Percentiles rank a stretch among this genome's conserved stretches.
Evolutionary conservation across 495 filamentous ascomycete genomes (phyloP).

Genomic region (Hypoxylon subgilvum): DNA sequence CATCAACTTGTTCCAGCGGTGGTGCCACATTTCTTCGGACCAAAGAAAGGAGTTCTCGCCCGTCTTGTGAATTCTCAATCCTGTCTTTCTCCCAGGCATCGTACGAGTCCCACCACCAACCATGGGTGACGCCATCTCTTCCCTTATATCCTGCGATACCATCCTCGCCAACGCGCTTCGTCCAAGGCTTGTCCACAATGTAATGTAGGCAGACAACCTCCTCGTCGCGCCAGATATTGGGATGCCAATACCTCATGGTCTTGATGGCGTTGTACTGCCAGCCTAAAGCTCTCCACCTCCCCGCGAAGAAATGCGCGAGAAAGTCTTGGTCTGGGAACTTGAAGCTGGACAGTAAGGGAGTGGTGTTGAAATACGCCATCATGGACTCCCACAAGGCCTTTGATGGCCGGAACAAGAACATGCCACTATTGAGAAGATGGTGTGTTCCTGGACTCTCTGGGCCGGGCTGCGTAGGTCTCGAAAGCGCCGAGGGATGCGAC

Average conservation of each 20-base stretch:
- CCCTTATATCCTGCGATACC: constrained; percentile 52
- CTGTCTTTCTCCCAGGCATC: constrained; percentile 36
- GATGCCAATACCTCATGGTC: constrained; percentile 59
- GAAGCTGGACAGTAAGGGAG: constrained; percentile 43
- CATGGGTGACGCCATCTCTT: constrained; percentile 53
- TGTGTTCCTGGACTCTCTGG: constrained; percentile 35
- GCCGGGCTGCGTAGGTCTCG: constrained; percentile 33
- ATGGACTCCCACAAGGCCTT: constrained; percentile 3
- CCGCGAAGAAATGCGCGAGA: constrained; percentile 53
- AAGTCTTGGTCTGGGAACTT: constrained; percentile 63
- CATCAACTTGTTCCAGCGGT: neutral
- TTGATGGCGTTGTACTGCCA: constrained; percentile 64
- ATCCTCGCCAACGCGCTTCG: constrained; percentile 47
- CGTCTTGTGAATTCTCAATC: constrained; percentile 1
- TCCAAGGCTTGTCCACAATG: constrained; percentile 66
- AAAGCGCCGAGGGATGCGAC: constrained; percentile 39
- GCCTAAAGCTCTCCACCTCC: constrained; percentile 49
- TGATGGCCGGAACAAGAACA: constrained; percentile 15
- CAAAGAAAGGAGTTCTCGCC: neutral
- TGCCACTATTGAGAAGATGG: constrained; percentile 10
- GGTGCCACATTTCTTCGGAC: constrained; percentile 3
- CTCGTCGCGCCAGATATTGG: constrained; percentile 59
- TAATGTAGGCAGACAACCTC: constrained; percentile 59
- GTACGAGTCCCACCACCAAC: constrained; percentile 55
- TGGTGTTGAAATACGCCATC: constrained; percentile 41